Evolutionary conservation across 257 asterid genomes (phyloP).

Genomic region (Paulownia fortunei): DNA sequence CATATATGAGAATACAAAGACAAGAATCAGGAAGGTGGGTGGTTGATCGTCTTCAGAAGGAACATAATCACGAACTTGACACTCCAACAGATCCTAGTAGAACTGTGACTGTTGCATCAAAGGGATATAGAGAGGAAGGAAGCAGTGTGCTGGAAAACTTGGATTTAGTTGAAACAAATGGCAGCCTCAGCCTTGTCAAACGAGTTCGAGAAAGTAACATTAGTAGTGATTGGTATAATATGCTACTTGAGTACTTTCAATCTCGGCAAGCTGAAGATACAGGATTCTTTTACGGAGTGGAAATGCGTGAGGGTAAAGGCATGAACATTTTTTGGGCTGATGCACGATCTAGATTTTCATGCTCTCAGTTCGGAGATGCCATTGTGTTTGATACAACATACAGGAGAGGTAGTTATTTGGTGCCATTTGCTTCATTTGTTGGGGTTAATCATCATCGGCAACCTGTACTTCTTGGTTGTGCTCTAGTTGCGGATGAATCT

Average conservation of each 20-base stretch:
- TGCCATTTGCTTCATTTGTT: slow-evolving; percentile 86
- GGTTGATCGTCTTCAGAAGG: slow-evolving; percentile 88
- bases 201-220: slow-evolving; percentile 60
- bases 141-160: slow-evolving; percentile 69
- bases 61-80: slow-evolving; percentile 78
- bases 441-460: slow-evolving; percentile 94
- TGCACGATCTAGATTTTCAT: slow-evolving; percentile 76
- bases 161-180: slow-evolving; percentile 87
- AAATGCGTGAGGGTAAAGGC: slow-evolving; percentile 73
- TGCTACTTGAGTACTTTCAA: slow-evolving; percentile 88
- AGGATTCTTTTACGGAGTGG: slow-evolving; percentile 90
- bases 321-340: slow-evolving; percentile 89
- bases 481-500: slow-evolving; percentile 84
- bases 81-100: slow-evolving; percentile 50
- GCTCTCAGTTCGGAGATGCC: slow-evolving; percentile 90
- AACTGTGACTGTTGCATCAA: slow-evolving; percentile 53
- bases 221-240: slow-evolving; percentile 65
- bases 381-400: slow-evolving; percentile 80
- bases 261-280: slow-evolving; percentile 84
- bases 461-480: slow-evolving; percentile 94
- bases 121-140: slow-evolving; percentile 65
- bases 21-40: slow-evolving; percentile 85
- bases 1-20: slow-evolving; percentile 95
- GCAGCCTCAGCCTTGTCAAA: slow-evolving; percentile 79
- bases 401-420: slow-evolving; percentile 59